phyloP scores from a whole-genome alignment of 2,329 filamentous ascomycete species.

The Talaromyces islandicus region DNA sequence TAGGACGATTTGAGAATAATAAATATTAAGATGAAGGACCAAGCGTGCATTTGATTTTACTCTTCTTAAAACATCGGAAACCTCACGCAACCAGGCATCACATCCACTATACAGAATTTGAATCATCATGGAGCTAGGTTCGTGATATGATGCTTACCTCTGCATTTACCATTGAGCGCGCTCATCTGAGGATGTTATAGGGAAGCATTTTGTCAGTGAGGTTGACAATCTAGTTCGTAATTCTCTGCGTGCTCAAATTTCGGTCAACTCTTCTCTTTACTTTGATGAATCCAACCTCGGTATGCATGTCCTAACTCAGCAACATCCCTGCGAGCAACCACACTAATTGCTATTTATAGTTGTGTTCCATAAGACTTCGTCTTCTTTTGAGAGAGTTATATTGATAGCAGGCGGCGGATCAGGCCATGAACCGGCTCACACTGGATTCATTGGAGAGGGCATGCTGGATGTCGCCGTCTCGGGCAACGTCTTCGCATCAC shows the following conservation, averaged over 20 bases:
- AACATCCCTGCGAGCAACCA: neutral
- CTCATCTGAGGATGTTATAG: neutral
- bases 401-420: neutral
- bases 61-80: neutral
- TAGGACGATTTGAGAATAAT: neutral
- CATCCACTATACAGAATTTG: neutral
- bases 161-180: neutral
- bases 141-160: neutral
- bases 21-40: neutral
- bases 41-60: neutral
- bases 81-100: neutral
- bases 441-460: slow-evolving; percentile 3
- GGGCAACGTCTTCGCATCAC: slow-evolving; percentile 2
- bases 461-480: slow-evolving; percentile 2
- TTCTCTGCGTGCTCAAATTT: neutral
- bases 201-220: neutral
- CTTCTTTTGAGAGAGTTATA: neutral
- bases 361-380: neutral
- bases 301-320: neutral
- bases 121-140: neutral
- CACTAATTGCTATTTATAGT: neutral
- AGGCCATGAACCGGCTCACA: slow-evolving; percentile 7
- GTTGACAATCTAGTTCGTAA: neutral
- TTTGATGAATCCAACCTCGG: neutral
- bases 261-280: neutral